Base-by-base conservation (phyloP, 768 basidiomycete genomes). In the Fomitopsis pulvina region DNA sequence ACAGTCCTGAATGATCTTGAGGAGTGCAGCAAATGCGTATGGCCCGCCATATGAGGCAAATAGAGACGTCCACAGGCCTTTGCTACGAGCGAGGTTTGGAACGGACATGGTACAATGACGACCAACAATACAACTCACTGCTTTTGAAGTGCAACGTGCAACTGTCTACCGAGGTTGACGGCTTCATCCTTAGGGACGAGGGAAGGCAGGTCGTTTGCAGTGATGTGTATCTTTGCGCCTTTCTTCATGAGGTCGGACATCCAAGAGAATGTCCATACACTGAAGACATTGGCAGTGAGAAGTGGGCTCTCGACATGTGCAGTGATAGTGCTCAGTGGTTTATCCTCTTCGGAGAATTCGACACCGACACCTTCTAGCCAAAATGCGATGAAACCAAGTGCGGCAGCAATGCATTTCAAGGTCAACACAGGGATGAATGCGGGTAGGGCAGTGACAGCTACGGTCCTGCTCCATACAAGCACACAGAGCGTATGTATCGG, bases 231-330 rank as follows among this genome's bases (percentile, higher is more conserved):
- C 4, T 67, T 63, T 0, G 76, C 74, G 26, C 87, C 87, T 59
- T 83, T 83, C 57, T 70, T 74, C 80, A 93, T 77, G 16, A 92
- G 75, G 0, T 77, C 77, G 1, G 88, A 90, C 72, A 97, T 78
- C 92, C 92, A 98, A 0, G 72, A 68, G 61, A 97, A 98, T 0
- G 81, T 83, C 76, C 85, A 91, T 32, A 78, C 72, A 59, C 86
- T 90, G 63, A 82, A 94, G 20, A 92, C 69, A 62, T 91, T 93
- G 16, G 92, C 87, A 0, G 79, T 84, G 16, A 85, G 58, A 1
- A 84, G 67, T 0, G 92, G 92, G 60, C 71, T 87, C 60, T 92
- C 88, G 40, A 68, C 69, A 41, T 68, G 92, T 55, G 70, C 85
- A 58, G 91, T 86, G 18, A 74, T 72, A 30, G 68, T 65, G 4